Conservation (phyloP, 257 asterid genomes). For the Solanum pinnatisectum region DNA sequence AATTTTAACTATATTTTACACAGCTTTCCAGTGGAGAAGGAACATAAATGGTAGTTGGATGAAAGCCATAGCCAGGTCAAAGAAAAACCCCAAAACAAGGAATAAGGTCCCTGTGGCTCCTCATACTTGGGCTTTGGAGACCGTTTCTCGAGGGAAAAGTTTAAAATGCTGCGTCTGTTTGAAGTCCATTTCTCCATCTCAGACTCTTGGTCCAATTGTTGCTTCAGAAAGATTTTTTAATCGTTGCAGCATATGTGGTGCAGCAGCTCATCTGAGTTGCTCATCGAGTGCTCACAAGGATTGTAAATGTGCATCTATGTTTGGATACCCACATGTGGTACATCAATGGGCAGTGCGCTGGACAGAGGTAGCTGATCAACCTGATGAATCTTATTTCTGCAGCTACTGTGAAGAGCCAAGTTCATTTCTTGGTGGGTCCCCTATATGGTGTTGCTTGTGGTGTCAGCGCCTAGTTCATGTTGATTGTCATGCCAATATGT, state of each 20-base stretch:
- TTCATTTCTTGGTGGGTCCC: constrained; percentile 94
- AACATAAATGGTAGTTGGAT: constrained; percentile 80
- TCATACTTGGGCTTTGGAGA: constrained; percentile 81
- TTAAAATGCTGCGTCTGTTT: constrained; percentile 86
- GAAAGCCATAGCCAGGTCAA: constrained; percentile 95
- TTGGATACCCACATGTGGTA: constrained; percentile 58
- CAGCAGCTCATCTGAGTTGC: constrained; percentile 87
- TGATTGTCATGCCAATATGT: constrained; percentile 84
- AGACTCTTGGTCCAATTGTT: constrained; percentile 60
- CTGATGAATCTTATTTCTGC: constrained; percentile 84
- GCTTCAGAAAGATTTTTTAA: constrained; percentile 67
- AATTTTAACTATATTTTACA: constrained; percentile 61
- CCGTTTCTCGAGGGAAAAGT: constrained; percentile 73
- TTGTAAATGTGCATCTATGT: constrained; percentile 83
- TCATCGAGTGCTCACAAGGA: constrained; percentile 71
- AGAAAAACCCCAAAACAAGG: constrained; percentile 78
- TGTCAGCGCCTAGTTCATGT: constrained; percentile 96
- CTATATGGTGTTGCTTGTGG: constrained; percentile 99
- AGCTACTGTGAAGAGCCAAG: constrained; percentile 95
- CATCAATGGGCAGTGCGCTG: constrained; percentile 98
- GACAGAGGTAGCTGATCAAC: constrained; percentile 88
- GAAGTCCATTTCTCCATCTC: constrained; percentile 71
- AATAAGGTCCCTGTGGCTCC: constrained; percentile 59
- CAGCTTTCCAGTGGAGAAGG: constrained; percentile 96
- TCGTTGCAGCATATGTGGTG: constrained; percentile 75